Percentiles rank a stretch among this genome's conserved stretches.
These are phyloP conservation scores for Naganishia onofrii DNA, from an alignment of 768 basidiomycete genomes.

Conservation along the genomic window DNA sequence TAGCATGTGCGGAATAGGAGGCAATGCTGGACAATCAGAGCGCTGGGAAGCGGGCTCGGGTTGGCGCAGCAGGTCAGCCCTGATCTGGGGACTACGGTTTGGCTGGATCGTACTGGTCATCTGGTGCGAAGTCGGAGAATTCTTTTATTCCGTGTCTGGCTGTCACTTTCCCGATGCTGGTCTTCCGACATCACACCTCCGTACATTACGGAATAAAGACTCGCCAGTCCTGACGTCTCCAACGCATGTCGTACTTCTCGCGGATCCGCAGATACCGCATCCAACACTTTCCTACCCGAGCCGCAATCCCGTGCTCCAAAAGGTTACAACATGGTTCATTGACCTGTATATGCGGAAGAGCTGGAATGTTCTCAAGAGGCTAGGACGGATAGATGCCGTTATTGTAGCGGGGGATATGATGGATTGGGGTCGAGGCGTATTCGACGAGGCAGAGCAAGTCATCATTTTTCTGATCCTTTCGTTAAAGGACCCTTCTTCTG, in stretches of 20 bases:
- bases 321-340: slow-evolving; percentile 64
- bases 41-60: slow-evolving; percentile 10
- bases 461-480: neutral
- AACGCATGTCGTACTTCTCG: slow-evolving; percentile 71
- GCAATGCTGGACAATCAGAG: neutral
- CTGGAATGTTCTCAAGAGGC: slow-evolving; percentile 67
- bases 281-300: slow-evolving; percentile 67
- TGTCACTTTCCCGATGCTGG: slow-evolving; percentile 45
- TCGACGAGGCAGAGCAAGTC: slow-evolving; percentile 68
- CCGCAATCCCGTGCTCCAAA: slow-evolving; percentile 60
- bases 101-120: slow-evolving; percentile 65
- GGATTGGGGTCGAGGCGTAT: slow-evolving; percentile 71
- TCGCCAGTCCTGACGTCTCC: slow-evolving; percentile 35
- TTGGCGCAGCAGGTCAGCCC: slow-evolving; percentile 12
- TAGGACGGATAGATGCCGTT: slow-evolving; percentile 65
- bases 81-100: slow-evolving; percentile 43
- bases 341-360: slow-evolving; percentile 81
- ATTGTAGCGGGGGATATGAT: slow-evolving; percentile 90
- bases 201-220: neutral
- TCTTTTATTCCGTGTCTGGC: slow-evolving; percentile 46
- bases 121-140: slow-evolving; percentile 67
- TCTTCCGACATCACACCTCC: slow-evolving; percentile 32
- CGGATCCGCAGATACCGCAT: slow-evolving; percentile 85
- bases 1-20: slow-evolving; percentile 6
- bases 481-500: neutral